phyloP scores from a whole-genome alignment of 2,329 filamentous ascomycete genomes.

The Zymoseptoria brevis region DNA sequence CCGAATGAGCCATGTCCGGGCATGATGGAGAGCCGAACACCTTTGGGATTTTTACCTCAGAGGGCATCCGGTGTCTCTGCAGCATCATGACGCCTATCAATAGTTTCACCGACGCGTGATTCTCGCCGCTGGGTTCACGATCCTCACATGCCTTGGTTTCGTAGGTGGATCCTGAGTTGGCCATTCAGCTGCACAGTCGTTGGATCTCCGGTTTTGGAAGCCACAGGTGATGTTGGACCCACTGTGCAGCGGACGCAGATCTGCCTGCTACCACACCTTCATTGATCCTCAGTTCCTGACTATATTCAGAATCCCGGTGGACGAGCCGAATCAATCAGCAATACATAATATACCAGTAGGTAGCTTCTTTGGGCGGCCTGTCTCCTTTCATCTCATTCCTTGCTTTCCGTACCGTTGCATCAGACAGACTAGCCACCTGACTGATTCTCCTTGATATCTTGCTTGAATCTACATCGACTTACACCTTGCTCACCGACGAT shows the following conservation, averaged over 20 bases:
- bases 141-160: conserved; percentile 12
- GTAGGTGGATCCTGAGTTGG: conserved; percentile 18
- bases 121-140: conserved; percentile 9
- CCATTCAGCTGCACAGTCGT: conserved; percentile 10
- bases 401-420: conserved; percentile 9
- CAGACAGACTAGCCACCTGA: conserved; percentile 30
- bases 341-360: conserved; percentile 19
- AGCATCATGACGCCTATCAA: conserved; percentile 14
- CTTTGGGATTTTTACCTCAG: background rate
- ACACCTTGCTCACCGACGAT: background rate
- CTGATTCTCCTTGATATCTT: conserved; percentile 17
- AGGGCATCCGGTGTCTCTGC: background rate
- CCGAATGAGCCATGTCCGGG: conserved; percentile 10
- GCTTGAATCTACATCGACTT: background rate
- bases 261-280: conserved; percentile 15
- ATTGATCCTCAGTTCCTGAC: conserved; percentile 6
- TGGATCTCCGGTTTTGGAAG: conserved; percentile 19
- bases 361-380: background rate
- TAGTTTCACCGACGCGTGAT: conserved; percentile 18
- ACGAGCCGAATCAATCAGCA: conserved; percentile 8
- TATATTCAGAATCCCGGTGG: conserved; percentile 17
- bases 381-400: conserved; percentile 1
- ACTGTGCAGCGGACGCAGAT: conserved; percentile 10
- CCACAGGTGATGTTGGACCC: conserved; percentile 14
- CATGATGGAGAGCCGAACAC: conserved; percentile 23